Evolutionary conservation across 371 early-diverging fungal genomes (phyloP).

Genomic region (Mortierella sp.): DNA sequence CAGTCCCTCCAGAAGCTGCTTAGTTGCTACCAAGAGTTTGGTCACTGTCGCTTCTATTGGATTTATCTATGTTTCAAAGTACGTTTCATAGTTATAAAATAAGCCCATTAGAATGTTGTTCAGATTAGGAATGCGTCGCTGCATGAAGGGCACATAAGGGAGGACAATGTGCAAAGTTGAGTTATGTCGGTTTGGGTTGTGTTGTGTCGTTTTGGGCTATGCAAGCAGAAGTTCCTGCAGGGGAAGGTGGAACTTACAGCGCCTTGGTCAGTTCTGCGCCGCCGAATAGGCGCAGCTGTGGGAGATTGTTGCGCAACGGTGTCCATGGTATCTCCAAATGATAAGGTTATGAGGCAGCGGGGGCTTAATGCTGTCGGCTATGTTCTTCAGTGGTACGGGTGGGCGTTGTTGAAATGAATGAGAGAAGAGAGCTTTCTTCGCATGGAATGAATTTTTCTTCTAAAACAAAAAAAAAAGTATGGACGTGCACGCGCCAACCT

Average conservation of each 20-base stretch:
- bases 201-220: background rate
- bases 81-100: background rate
- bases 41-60: conserved; percentile 68
- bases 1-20: conserved; percentile 65
- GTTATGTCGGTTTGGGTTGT: background rate
- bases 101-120: background rate
- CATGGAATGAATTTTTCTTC: background rate
- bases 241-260: conserved; percentile 18
- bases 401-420: conserved; percentile 4
- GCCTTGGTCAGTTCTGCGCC: conserved; percentile 42
- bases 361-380: conserved; percentile 13
- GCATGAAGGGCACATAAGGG: background rate
- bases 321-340: conserved; percentile 17
- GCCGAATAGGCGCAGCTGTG: conserved; percentile 17
- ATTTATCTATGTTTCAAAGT: conserved; percentile 53
- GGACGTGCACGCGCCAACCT: background rate
- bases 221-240: background rate
- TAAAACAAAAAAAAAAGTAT: background rate
- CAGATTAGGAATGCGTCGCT: background rate
- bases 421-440: conserved; percentile 12
- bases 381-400: conserved; percentile 12
- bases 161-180: background rate
- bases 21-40: conserved; percentile 64
- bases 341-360: background rate
- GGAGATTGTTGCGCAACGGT: conserved; percentile 12